Base-by-base conservation (phyloP, 257 asterid genomes). In the Capsicum rhomboideum region DNA sequence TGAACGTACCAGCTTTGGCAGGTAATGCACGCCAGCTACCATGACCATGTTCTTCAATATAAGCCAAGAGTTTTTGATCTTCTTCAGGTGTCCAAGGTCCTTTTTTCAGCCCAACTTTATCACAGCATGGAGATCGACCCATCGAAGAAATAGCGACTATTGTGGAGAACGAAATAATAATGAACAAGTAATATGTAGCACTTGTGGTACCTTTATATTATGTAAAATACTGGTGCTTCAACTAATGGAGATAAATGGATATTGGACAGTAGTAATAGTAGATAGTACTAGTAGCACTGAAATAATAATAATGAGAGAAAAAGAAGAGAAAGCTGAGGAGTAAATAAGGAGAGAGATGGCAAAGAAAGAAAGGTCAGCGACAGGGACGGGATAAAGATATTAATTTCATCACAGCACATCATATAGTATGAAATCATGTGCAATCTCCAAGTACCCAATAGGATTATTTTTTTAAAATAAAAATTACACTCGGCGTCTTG, bases 81-180 rank as follows among this genome's bases (percentile, higher is more conserved):
- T 95, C 99, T 85, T 95, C 99, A 3, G 99, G 97, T 26, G 97
- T 95, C 99, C 99, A 95, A 1, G 99, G 99, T 46, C 99, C 99
- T 85, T 93, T 95, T 89, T 95, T 95, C 77, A 95, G 61, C 56
- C 99, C 99, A 12, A 91, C 78, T 85, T 93, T 95, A 64, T 94
- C 99, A 66, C 99, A 93, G 23, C 99, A 95, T 1, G 98, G 99
- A 85, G 99, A 93, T 85, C 98, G 91, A 37, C 98, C 98, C 98
- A 95, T 95, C 26, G 78, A 56, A 26, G 44, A 11, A 9, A 54
- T 66, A 56, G 18, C 23, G 78, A 59, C 78, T 49, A 13, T 37
- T 5, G 20, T 63, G 16, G 10, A 34, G 58, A 31, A 77, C n/a
- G 80, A 84, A 64, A 55, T 71, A 11, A 34, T 34, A 34, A 66